phyloP scores from a whole-genome alignment of 805 yeast genomes.

The Metschnikowia anglica region DNA sequence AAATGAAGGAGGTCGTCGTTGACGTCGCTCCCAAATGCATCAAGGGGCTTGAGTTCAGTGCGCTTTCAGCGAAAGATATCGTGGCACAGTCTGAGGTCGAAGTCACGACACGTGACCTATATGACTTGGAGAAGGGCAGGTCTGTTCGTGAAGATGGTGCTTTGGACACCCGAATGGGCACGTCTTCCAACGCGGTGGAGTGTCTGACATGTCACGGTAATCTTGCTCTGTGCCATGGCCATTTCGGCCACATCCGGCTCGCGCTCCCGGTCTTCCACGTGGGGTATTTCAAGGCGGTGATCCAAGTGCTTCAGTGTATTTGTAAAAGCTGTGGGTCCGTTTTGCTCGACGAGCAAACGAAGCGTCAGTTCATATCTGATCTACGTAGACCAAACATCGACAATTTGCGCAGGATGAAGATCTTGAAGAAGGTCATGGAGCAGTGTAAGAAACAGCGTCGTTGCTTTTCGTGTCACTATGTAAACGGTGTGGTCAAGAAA shows the following conservation, averaged over 20 bases:
- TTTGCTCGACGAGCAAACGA: constrained; percentile 69
- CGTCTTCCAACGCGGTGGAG: constrained; percentile 78
- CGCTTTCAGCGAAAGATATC: constrained; percentile 87
- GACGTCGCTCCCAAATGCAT: constrained; percentile 90
- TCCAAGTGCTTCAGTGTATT: constrained; percentile 82
- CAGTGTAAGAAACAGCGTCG: constrained; percentile 95
- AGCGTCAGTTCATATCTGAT: constrained; percentile 69
- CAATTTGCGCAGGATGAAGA: constrained; percentile 87
- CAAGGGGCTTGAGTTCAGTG: constrained; percentile 87
- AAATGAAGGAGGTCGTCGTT: constrained; percentile 51
- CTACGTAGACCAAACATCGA: constrained; percentile 85
- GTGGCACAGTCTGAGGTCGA: constrained; percentile 94
- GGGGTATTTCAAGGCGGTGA: constrained; percentile 91
- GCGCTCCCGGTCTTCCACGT: constrained; percentile 97
- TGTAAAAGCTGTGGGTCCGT: constrained; percentile 87
- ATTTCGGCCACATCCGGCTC: constrained; percentile 90
- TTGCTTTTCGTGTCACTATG: constrained; percentile 80
- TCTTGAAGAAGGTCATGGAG: constrained; percentile 76
- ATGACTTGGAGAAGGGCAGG: constrained; percentile 87
- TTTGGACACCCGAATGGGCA: constrained; percentile 90
- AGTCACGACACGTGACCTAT: constrained; percentile 84
- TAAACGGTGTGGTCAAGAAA: constrained; percentile 96
- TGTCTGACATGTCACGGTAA: constrained; percentile 92
- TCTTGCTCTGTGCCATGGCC: constrained; percentile 95
- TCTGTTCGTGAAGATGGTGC: constrained; percentile 85